These are phyloP conservation scores for Brassica carinata DNA, from an alignment of 345 rosid species.

Conservation along the genomic window DNA sequence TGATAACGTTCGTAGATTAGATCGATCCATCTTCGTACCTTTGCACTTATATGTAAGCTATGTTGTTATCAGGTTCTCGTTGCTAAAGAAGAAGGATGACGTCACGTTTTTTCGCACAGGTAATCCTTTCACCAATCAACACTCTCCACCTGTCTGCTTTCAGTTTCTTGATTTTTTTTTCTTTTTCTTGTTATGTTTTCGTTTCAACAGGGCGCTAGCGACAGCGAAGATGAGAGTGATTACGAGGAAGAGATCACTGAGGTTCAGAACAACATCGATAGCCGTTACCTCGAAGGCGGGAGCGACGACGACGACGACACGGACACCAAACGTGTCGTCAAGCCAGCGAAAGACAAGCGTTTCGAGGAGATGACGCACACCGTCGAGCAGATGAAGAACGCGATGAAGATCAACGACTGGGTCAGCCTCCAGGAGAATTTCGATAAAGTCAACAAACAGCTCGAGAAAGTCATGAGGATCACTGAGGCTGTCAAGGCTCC, in stretches of 20 bases:
- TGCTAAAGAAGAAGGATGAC: too few species aligned
- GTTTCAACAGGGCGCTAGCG: constrained; percentile 58
- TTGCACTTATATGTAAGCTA: too few species aligned
- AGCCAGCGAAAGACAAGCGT: constrained; percentile 89
- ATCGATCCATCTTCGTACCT: too few species aligned
- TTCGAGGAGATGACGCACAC: constrained; percentile 79
- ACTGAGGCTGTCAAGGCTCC: constrained; percentile 79
- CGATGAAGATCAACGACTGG: constrained; percentile 97
- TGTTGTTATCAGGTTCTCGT: too few species aligned
- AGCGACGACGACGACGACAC: constrained; percentile 77
- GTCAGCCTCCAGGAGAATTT: constrained; percentile 82
- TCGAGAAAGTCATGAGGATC: constrained; percentile 89
- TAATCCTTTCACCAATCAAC: too few species aligned
- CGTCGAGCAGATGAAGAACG: constrained; percentile 87
- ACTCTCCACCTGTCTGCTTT: too few species aligned
- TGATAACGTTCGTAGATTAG: too few species aligned
- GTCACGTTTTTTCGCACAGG: too few species aligned
- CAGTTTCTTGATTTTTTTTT: too few species aligned
- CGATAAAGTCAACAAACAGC: constrained; percentile 92
- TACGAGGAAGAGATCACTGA: constrained; percentile 53
- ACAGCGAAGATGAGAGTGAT: constrained; percentile 67
- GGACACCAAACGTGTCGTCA: constrained; percentile 62
- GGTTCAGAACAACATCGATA: constrained; percentile 35
- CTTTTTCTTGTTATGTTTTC: not conserved
- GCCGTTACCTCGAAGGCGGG: constrained; percentile 56